phyloP scores from a whole-genome alignment of 1,284 basidiomycete genomes.

The Cutaneotrichosporon curvatum region DNA sequence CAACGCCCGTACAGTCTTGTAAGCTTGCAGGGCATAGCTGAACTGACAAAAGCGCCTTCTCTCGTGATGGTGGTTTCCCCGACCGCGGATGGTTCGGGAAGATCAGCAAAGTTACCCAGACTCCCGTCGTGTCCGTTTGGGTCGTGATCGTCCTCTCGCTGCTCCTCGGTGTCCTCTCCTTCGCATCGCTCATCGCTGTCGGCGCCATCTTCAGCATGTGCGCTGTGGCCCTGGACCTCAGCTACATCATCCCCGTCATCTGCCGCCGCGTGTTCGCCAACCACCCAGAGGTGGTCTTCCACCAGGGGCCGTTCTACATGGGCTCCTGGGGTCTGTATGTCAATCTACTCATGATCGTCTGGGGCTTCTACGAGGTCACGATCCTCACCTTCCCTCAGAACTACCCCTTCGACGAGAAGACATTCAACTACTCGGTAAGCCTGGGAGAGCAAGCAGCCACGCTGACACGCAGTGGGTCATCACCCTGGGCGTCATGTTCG shows the following conservation, averaged over 20 bases:
- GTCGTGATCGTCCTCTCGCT: slow-evolving; percentile 55
- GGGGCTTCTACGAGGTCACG: too few species aligned
- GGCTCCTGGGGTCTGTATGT: neutral
- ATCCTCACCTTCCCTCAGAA: too few species aligned
- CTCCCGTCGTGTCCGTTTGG: slow-evolving; percentile 78
- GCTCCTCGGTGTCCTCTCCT: slow-evolving; percentile 55
- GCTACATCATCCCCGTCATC: slow-evolving; percentile 37
- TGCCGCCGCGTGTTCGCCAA: slow-evolving; percentile 29
- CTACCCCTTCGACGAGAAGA: too few species aligned
- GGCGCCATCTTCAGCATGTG: slow-evolving; percentile 62
- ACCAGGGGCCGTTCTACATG: slow-evolving; percentile 40
- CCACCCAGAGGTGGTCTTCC: slow-evolving; percentile 37
- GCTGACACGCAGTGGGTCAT: too few species aligned
- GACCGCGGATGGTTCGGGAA: slow-evolving; percentile 72
- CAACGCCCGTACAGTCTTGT: slow-evolving; percentile 72
- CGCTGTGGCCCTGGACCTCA: slow-evolving; percentile 33
- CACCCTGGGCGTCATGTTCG: too few species aligned
- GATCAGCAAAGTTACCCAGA: slow-evolving; percentile 59
- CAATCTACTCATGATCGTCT: too few species aligned
- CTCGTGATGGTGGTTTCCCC: slow-evolving; percentile 56
- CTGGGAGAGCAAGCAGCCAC: too few species aligned
- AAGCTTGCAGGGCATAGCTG: too few species aligned
- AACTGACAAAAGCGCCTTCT: slow-evolving; percentile 54
- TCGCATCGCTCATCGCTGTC: slow-evolving; percentile 69
- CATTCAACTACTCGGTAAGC: too few species aligned